Conservation (phyloP, 257 asterid species). For the Rehmannia glutinosa region DNA sequence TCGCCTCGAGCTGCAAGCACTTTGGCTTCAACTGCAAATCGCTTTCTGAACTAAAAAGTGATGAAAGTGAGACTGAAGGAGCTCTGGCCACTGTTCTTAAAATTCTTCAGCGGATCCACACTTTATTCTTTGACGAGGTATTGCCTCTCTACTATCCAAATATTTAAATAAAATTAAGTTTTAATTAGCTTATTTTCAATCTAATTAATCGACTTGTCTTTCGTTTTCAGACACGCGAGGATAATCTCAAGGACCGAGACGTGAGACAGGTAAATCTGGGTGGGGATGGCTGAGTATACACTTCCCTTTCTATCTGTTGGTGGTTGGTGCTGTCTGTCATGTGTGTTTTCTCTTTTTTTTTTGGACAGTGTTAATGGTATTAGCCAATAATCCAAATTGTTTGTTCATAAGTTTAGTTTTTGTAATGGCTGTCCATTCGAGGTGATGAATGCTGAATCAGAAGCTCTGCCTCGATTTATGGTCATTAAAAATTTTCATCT, state of each 20-base stretch:
- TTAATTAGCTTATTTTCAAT: neutral
- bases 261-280: slow-evolving; percentile 77
- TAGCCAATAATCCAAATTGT: neutral
- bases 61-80: no score
- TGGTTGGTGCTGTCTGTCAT: no score
- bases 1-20: no score
- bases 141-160: neutral
- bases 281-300: neutral
- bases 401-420: neutral
- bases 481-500: neutral
- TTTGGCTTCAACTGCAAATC: no score
- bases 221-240: slow-evolving; percentile 47
- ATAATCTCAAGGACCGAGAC: slow-evolving; percentile 51
- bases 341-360: no score
- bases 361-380: no score
- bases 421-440: neutral
- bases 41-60: no score
- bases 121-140: slow-evolving; percentile 41
- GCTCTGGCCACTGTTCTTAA: no score
- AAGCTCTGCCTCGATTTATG: neutral
- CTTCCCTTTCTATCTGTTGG: neutral
- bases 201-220: neutral
- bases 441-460: neutral
- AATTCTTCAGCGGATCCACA: no score
- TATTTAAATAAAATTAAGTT: neutral